These are phyloP conservation scores for Mariannaea elegans DNA, from an alignment of 2,329 filamentous ascomycete species.

Conservation along the genomic window DNA sequence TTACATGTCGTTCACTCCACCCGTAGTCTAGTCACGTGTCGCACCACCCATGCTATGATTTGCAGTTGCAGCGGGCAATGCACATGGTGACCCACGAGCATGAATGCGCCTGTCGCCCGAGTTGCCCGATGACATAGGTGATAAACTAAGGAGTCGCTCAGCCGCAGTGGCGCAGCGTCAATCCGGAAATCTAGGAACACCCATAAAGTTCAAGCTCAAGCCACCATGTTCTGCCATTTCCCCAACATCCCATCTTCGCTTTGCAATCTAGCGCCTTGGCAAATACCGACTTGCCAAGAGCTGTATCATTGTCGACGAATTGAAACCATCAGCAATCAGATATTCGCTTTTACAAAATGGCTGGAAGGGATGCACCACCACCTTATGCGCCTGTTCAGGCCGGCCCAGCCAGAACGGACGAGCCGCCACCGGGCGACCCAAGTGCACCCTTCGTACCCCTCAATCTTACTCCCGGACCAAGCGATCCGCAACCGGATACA, in stretches of 20 bases:
- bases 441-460: constrained; percentile 26
- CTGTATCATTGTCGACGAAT: neutral
- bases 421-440: constrained; percentile 9
- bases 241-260: neutral
- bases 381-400: constrained; percentile 4
- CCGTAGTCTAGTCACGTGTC: no score
- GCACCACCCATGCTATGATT: no score
- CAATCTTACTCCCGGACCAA: constrained; percentile 15
- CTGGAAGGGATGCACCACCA: constrained; percentile 2
- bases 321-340: no score
- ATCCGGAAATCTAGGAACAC: neutral
- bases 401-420: neutral
- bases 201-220: no score
- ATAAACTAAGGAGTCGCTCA: neutral
- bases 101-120: neutral
- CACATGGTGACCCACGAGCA: no score
- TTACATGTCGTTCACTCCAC: no score
- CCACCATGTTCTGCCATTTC: no score
- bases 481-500: constrained; percentile 26
- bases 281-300: neutral
- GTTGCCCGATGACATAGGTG: neutral
- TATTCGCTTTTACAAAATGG: no score
- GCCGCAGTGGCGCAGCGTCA: constrained; percentile 17
- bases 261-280: neutral
- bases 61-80: no score